Conservation (phyloP, 2,329 filamentous ascomycete species). For the Ampelomyces quisqualis region DNA sequence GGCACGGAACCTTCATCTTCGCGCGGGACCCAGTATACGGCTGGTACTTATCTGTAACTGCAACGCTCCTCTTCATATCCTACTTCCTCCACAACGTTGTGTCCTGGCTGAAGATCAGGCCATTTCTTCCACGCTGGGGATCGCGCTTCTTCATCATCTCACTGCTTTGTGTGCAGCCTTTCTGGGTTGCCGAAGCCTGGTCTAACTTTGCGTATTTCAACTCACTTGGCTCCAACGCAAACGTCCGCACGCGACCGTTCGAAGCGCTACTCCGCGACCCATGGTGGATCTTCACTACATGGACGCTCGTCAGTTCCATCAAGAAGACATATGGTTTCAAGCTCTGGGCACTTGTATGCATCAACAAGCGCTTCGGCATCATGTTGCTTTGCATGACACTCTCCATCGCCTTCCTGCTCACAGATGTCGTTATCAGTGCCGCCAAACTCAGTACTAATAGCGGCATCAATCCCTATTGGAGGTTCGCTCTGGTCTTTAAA, state of each 20-base stretch:
- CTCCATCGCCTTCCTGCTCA: constrained; percentile 35
- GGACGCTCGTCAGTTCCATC: constrained; percentile 34
- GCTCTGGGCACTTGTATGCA: constrained; percentile 25
- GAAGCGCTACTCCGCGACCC: constrained; percentile 38
- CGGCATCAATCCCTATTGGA: constrained; percentile 42
- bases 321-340: constrained; percentile 38
- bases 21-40: constrained; percentile 34
- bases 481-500: constrained; percentile 41
- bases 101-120: constrained; percentile 40
- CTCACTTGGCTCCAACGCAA: constrained; percentile 30
- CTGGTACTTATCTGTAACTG: constrained; percentile 39
- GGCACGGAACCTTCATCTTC: constrained; percentile 43
- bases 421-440: constrained; percentile 34
- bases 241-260: constrained; percentile 33
- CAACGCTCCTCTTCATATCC: constrained; percentile 39
- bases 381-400: constrained; percentile 40
- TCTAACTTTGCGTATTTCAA: constrained; percentile 43
- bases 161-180: constrained; percentile 36
- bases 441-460: constrained; percentile 26
- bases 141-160: constrained; percentile 37
- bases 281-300: constrained; percentile 43
- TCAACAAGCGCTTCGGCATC: constrained; percentile 36
- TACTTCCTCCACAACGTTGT: constrained; percentile 41
- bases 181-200: constrained; percentile 41
- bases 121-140: constrained; percentile 39